Base-by-base conservation (phyloP, 202 grass and related monocot species). In the Carex arenaria region DNA sequence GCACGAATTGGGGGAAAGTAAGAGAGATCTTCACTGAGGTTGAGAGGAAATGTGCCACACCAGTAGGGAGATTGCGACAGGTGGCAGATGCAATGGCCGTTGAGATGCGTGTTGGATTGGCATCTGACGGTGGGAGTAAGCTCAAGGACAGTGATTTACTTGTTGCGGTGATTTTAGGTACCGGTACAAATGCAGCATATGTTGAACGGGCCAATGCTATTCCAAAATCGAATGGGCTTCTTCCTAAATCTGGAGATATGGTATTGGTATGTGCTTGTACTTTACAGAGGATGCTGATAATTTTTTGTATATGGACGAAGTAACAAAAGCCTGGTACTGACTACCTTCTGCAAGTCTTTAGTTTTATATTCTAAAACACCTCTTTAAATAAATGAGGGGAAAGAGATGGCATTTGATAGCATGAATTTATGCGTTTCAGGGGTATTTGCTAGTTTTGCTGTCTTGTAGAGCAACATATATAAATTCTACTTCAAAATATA, bases 101-200 rank as follows among this genome's bases (percentile, higher is more conserved):
- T 49, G 94, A 94, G 89, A 96, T 96, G 93, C 87, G 81, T 59
- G 89, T 84, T 31, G 90, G 90, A 0, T 82, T 96, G 30, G 85
- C 87, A 4, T 88, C 81, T 43, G 90, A 93, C 20, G 85, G 81
- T 60, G 89, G 85, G 18, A 86, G 85, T 82, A 80, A 86, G 49
- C 90, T 93, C 82, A 91, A 88, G 51, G 90, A 97, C 74, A 89
- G 79, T 88, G 94, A 94, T 70, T 83, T 64, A 38, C 32, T 86
- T 84, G 90, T 71, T 80, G 94, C 89, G 42, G 90, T 97, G 43
- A 97, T 97, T 89, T 55, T 97, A 51, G 91, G 94, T 15, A 94
- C 91, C 40, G 88, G 90, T 83, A 90, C 91, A 45, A 97, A 97
- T 97, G 94, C 90, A 83, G 86, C 94, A 81, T 97, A 92, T 49